Evolutionary conservation across 208 protist species (phyloP), one percentile per base, ranked within the genome.

Genomic region (Wallacemonas sp.): DNA sequence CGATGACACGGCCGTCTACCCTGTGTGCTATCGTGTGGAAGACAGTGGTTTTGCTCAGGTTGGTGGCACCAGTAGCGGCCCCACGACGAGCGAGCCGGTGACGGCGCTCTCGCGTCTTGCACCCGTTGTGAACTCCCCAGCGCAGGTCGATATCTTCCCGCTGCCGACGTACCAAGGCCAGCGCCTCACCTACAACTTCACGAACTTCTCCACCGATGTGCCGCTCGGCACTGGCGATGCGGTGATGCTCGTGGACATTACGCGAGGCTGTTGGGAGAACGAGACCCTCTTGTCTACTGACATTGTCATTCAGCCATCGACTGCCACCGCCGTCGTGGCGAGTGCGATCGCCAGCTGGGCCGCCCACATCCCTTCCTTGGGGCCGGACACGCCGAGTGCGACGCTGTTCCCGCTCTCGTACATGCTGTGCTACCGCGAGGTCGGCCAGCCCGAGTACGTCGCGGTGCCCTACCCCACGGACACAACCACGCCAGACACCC

Each of bases 1-100:
- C 62, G 39, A 64, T 36, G 76, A 80, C 31, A 67, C 58, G 5
- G 30, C 34, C 26, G 44, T 47, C 17, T 94, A 90, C 62, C 77
- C 79, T 4, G 72, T 96, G 15, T 96, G 91, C 70, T 96, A 93
- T 72, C 70, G 71, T 53, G 77, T 92, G 47, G 45, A 39, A 21
- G 86, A 81, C 70, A 94, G 87, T 69, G 88, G 91, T 27, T 96
- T 77, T 65, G 88, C 79, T 17, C 74, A 79, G 69, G 79, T 96
- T 31, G 77, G 77, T 28, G 56, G 56, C 8, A 55, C 27, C 21
- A 19, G 28, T 39, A 38, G 17, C 9, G 27, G 24, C 11, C 8
- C 24, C 15, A n/a, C 51, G 5, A 55, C 47, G 3, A 27, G 33
- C 47, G 51, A 34, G 28, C 14, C 24, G 4, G 2, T 58, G 28